Evolutionary conservation across 345 rosid species (phyloP), one percentile per base, ranked within the genome.

Genomic region (Brassica cretica): DNA sequence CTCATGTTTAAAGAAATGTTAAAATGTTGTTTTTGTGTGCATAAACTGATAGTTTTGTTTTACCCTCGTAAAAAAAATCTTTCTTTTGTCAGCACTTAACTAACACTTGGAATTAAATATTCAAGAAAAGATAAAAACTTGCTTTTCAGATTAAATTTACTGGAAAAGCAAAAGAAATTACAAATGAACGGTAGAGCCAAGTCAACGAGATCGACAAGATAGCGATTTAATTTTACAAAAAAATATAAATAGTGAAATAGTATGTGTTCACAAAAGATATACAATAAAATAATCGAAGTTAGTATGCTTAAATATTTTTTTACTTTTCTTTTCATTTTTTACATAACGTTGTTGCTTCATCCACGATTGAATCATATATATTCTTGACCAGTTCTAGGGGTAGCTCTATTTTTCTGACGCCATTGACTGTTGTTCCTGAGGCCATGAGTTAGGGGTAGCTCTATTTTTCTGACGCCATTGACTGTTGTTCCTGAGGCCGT

Each of bases 131-230:
- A 41, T 76, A 41, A 68, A 70, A 76, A 59, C 29, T 11, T 2
- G 8, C 14, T 41, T 41, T 29, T 29, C 24, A 5, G 11, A 15
- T 35, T 15, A 11, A 11, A 66, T 44, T 6, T 64, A 46, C 14
- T 62, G 5, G 69, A 27, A 30, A 49, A 30, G 24, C 0, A 8
- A 12, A 63, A 18, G 11, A 66, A 59, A 3, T 24, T 11, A 2
- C 5, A 46, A 25, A 14, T 11, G 65, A 29, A 63, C 29, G 70
- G 24, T 64, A 11, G 37, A 56, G 59, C 72, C 44, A 37, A 56
- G 72, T 66, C 72, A 66, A 75, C n/a, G 29, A 56, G 66, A 66
- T 75, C 39, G 78, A 56, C 29, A 56, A 58, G 44, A 56, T 72
- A 60, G 66, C 29, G 75, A 59, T 32, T 21, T 24, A 10, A 2